Evolutionary conservation across 129 eudicot genomes (phyloP).

Genomic region (Tagetes erecta): DNA sequence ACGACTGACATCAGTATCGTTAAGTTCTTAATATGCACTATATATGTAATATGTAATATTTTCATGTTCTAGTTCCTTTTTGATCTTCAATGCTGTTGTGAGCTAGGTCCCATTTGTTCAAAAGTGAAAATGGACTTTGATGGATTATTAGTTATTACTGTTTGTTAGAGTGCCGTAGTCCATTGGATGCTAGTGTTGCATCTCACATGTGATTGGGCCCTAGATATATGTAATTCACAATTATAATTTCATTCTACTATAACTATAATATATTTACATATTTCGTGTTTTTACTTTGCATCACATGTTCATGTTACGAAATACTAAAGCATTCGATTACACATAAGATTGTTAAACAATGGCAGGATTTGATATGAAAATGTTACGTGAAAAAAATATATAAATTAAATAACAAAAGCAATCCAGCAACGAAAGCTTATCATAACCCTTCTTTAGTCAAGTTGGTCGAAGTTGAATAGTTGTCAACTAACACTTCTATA

Average conservation of each 20-base stretch:
- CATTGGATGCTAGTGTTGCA: slow-evolving; percentile 27
- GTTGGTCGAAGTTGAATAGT: no score
- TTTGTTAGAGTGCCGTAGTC: slow-evolving; percentile 25
- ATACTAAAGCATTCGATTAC: no score
- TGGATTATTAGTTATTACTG: slow-evolving; percentile 23
- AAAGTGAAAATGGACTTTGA: slow-evolving; percentile 33
- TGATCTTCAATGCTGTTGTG: slow-evolving; percentile 20
- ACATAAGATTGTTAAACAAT: no score
- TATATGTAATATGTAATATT: not conserved
- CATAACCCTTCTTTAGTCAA: no score
- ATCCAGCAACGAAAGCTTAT: no score
- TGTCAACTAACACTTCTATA: no score
- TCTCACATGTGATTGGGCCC: slow-evolving; percentile 37
- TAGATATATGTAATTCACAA: not conserved
- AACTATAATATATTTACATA: slow-evolving; percentile 3
- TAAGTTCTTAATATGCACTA: not conserved
- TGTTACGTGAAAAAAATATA: no score
- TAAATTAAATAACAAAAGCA: no score
- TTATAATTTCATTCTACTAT: not conserved
- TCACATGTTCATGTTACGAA: not conserved
- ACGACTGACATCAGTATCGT: not conserved
- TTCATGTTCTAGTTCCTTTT: not conserved
- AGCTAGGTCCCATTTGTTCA: slow-evolving; percentile 34
- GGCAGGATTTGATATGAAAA: no score
- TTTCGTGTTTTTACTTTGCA: not conserved